Base-by-base conservation (phyloP, 2,329 filamentous ascomycete species). In the Verruconis gallopava region DNA sequence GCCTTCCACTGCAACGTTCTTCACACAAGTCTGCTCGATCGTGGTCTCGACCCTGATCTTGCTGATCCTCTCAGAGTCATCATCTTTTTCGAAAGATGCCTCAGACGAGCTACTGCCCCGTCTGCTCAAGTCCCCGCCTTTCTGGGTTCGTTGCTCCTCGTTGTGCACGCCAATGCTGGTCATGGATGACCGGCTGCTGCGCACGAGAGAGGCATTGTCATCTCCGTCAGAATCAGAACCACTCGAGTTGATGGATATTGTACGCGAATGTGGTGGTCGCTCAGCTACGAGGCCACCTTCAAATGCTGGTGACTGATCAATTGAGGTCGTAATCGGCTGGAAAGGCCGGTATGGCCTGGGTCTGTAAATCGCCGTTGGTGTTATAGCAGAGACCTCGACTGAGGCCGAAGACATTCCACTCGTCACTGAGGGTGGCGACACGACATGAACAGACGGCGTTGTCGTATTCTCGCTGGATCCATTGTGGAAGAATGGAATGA, bases 401-500 rank as follows among this genome's bases (percentile, higher is more conserved):
- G 33, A 36, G 20, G 18, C 33, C 13, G 21, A 18, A 2, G 40
- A 42, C 5, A 34, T 48, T 47, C 15, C 32, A 9, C 30, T 35
- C 6, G 40, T 37, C n/a, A 28, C 32, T 5, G 30, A 46, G 46
- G 19, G 47, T 38, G 37, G 47, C 41, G 34, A 50, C 13, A 61
- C 47, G 30, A 54, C 54, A 40, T 50, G 45, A 5, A 39, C 20
- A 32, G 13, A 36, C 42, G 18, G 17, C 37, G 35, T 38, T 39
- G 5, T n/a, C 30, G 30, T 14, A 46, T 21, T 47, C 50, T 34
- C 47, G 34, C 32, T 32, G 17, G 14, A 19, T 21, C 13, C 11
- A 22, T 15, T 15, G 12, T 21, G 34, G 38, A 45, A 53, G 55
- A 35, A 37, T 45, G 44, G 47, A 49, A 43, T 56, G 47, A 42